phyloP scores from a whole-genome alignment of 2,329 filamentous ascomycete genomes.

The Colletotrichum musicola region DNA sequence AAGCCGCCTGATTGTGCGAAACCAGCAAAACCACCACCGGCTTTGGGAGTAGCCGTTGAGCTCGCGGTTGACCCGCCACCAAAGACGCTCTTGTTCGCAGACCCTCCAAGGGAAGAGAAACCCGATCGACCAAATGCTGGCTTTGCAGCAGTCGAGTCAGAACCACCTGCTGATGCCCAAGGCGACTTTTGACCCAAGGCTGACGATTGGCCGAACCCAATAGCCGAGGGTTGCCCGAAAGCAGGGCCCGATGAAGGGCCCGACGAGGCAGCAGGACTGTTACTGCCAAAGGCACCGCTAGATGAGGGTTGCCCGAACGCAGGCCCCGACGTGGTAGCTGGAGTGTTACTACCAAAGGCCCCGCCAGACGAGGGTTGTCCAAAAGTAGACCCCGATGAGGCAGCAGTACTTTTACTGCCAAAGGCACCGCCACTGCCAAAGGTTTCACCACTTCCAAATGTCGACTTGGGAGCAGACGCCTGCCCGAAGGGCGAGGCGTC shows the following conservation, averaged over 20 bases:
- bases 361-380: conserved; percentile 48
- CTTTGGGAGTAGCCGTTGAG: conserved; percentile 47
- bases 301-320: conserved; percentile 62
- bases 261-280: conserved; percentile 45
- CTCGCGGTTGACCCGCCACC: conserved; percentile 45
- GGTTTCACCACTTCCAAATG: conserved; percentile 57
- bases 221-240: conserved; percentile 51
- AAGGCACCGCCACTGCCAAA: not conserved
- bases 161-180: conserved; percentile 58
- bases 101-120: conserved; percentile 58
- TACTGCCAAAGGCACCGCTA: conserved; percentile 23
- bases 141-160: conserved; percentile 50
- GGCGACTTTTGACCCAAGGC: conserved; percentile 64
- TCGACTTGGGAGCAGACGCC: conserved; percentile 36
- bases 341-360: conserved; percentile 54
- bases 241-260: conserved; percentile 48
- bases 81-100: conserved; percentile 54
- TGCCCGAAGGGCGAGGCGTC: too few relatives aligned
- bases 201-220: conserved; percentile 65
- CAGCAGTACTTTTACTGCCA: conserved; percentile 34
- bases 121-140: conserved; percentile 69
- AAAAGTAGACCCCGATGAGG: conserved; percentile 50
- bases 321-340: conserved; percentile 49
- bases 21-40: conserved; percentile 62
- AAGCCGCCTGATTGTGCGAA: conserved; percentile 70